These are phyloP conservation scores for Ogataea haglerorum DNA, from an alignment of 805 yeast species.

Conservation along the genomic window DNA sequence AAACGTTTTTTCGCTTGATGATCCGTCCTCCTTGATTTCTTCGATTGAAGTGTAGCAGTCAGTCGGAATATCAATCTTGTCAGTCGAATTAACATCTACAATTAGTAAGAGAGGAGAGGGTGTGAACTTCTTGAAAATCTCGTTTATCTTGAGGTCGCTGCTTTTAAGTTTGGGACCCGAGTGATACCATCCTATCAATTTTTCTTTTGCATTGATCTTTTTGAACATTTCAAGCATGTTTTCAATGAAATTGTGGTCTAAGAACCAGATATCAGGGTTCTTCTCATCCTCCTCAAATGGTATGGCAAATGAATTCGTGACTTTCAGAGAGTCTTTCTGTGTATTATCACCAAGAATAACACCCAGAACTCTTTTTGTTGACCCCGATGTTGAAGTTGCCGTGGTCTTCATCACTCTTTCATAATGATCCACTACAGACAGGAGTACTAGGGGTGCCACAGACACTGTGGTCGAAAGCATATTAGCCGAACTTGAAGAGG, in stretches of 20 bases:
- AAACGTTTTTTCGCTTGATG: conserved; percentile 88
- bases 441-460: conserved; percentile 91
- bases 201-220: conserved; percentile 96
- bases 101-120: conserved; percentile 79
- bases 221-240: conserved; percentile 97
- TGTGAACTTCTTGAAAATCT: conserved; percentile 79
- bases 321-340: conserved; percentile 45
- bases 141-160: conserved; percentile 88
- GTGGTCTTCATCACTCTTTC: conserved; percentile 68
- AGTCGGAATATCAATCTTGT: conserved; percentile 85
- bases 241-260: conserved; percentile 94
- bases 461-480: conserved; percentile 45
- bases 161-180: conserved; percentile 91
- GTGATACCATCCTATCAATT: conserved; percentile 98
- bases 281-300: conserved; percentile 97
- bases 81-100: conserved; percentile 83
- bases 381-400: conserved; percentile 20
- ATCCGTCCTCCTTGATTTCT: conserved; percentile 94
- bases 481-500: conserved; percentile 30
- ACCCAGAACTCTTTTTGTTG: conserved; percentile 76
- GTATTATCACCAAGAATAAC: conserved; percentile 83
- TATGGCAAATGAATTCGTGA: conserved; percentile 91
- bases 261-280: conserved; percentile 90
- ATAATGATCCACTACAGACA: conserved; percentile 94
- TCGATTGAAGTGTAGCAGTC: conserved; percentile 93